These are phyloP conservation scores for Yamadazyma blattariae DNA, from an alignment of 1,139 yeast species.

Conservation along the genomic window DNA sequence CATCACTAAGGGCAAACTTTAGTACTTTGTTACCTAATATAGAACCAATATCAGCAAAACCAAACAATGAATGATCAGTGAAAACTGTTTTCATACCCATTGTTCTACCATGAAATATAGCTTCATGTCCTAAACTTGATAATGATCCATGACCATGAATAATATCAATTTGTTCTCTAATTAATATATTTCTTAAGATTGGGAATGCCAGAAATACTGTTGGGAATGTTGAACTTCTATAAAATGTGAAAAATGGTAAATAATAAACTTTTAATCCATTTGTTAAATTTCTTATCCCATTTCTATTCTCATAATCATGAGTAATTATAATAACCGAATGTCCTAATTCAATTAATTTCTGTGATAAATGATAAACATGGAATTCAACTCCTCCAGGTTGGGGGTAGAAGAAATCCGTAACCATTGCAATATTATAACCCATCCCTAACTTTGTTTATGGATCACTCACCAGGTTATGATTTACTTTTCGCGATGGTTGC, in stretches of 20 bases:
- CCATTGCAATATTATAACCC: slow-evolving; percentile 60
- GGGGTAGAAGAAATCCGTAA: slow-evolving; percentile 96
- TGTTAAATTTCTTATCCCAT: slow-evolving; percentile 77
- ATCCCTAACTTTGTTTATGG: too few species aligned
- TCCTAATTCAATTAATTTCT: slow-evolving; percentile 77
- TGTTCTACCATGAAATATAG: slow-evolving; percentile 83
- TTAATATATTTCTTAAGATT: slow-evolving; percentile 74
- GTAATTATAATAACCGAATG: slow-evolving; percentile 91
- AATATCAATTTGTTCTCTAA: slow-evolving; percentile 81
- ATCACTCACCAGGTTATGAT: neutral
- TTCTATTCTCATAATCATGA: slow-evolving; percentile 80
- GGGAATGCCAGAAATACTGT: slow-evolving; percentile 89
- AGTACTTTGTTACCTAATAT: slow-evolving; percentile 84
- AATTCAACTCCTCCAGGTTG: slow-evolving; percentile 98
- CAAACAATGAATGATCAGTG: slow-evolving; percentile 95
- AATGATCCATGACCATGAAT: slow-evolving; percentile 96
- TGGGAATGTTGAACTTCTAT: slow-evolving; percentile 84
- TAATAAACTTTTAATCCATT: slow-evolving; percentile 93
- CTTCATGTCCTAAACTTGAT: slow-evolving; percentile 85
- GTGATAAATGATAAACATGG: slow-evolving; percentile 81
- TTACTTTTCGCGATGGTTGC: slow-evolving; percentile 3
- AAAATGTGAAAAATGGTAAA: slow-evolving; percentile 75
- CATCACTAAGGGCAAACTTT: slow-evolving; percentile 80
- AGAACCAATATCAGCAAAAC: slow-evolving; percentile 83
- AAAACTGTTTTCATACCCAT: slow-evolving; percentile 92